phyloP scores from a whole-genome alignment of 139 green algal species.

The Raphidocelis subcapitata region DNA sequence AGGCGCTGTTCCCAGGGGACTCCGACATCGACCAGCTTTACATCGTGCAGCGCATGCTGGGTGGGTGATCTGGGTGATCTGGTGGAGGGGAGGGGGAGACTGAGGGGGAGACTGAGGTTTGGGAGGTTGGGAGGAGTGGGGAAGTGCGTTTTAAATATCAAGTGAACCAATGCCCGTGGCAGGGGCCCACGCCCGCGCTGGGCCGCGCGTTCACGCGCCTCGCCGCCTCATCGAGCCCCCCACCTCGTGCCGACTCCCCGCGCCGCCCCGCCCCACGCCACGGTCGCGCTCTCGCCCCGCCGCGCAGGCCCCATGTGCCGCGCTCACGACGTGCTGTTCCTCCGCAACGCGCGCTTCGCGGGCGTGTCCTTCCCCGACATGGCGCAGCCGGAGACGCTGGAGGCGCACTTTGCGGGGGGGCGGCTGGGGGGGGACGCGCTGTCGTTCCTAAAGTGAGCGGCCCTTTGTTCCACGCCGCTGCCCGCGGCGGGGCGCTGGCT shows the following conservation, averaged over 20 bases:
- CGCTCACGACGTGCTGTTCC: conserved; percentile 61
- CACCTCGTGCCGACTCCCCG: too few relatives aligned
- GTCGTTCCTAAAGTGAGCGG: conserved; percentile 54
- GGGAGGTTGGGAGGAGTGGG: too few relatives aligned
- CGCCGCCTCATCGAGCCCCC: too few relatives aligned
- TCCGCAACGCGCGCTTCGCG: conserved; percentile 68
- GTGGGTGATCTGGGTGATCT: conserved; percentile 8
- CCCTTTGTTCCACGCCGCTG: conserved; percentile 1
- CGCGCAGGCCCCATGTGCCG: conserved; percentile 41
- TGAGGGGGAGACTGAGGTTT: too few relatives aligned
- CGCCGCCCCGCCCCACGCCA: too few relatives aligned
- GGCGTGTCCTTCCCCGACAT: conserved; percentile 81
- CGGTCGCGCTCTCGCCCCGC: too few relatives aligned
- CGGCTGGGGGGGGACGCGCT: conserved; percentile 51
- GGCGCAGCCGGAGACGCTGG: conserved; percentile 52
- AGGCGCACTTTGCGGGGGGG: conserved; percentile 44
- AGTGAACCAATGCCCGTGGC: too few relatives aligned
- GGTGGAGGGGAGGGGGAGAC: too few relatives aligned
- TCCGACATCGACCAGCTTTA: conserved; percentile 93
- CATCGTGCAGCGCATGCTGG: conserved; percentile 72
- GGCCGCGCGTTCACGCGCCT: too few relatives aligned
- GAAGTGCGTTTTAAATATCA: too few relatives aligned
- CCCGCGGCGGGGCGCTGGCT: not conserved
- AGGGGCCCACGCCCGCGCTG: too few relatives aligned
- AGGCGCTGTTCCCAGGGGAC: conserved; percentile 87